phyloP scores from a whole-genome alignment of 2,329 filamentous ascomycete species.

The Tolypocladium capitatum region DNA sequence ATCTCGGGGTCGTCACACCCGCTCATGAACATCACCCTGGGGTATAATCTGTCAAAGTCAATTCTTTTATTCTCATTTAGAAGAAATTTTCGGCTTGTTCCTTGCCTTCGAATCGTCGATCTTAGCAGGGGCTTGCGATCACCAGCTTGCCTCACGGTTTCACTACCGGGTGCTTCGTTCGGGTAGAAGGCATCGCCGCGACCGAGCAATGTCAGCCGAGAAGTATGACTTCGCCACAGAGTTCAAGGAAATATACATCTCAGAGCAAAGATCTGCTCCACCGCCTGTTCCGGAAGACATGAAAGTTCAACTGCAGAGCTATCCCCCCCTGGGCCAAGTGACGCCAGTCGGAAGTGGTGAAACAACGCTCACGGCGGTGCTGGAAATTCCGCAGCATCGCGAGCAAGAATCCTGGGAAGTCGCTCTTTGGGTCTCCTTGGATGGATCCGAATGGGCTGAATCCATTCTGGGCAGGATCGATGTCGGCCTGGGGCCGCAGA shows the following conservation, averaged over 20 bases:
- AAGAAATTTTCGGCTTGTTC: neutral
- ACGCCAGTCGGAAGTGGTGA: constrained; percentile 40
- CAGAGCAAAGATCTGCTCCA: constrained; percentile 22
- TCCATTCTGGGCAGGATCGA: constrained; percentile 21
- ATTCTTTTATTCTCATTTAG: neutral
- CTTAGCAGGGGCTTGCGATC: neutral
- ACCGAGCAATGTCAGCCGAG: constrained; percentile 11
- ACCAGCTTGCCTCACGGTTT: neutral
- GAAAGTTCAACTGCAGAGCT: constrained; percentile 30
- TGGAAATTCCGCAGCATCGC: constrained; percentile 48
- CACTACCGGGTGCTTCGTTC: neutral
- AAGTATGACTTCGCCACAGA: constrained; percentile 22
- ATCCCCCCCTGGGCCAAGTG: constrained; percentile 64
- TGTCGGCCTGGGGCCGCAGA: constrained; percentile 25
- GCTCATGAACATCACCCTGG: neutral
- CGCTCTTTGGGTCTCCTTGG: constrained; percentile 55
- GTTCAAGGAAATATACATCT: constrained; percentile 23
- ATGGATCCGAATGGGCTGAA: constrained; percentile 44
- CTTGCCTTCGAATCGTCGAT: neutral
- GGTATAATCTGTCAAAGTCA: neutral
- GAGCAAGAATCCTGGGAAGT: constrained; percentile 54
- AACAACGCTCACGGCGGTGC: constrained; percentile 51
- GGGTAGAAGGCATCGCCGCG: neutral
- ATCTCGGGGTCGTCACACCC: neutral
- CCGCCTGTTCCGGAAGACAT: constrained; percentile 16